Evolutionary conservation across 2,329 filamentous ascomycete species (phyloP), one percentile per base, ranked within the genome.

Genomic region (Drechslerella dactyloides): DNA sequence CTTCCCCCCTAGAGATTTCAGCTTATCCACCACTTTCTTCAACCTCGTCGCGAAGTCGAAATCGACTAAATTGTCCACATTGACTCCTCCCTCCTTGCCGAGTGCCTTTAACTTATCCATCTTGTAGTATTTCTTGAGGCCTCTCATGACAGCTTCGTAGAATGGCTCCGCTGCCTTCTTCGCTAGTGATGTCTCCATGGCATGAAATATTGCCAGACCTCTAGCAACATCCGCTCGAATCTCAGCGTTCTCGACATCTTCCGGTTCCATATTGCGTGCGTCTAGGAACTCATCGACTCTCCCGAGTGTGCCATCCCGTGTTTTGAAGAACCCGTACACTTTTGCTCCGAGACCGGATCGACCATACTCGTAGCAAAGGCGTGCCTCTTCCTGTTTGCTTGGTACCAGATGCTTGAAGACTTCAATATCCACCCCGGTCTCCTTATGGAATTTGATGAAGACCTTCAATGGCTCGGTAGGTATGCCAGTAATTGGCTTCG

Each of bases 231-330:
- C 72, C 1, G 72, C 74, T 58, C 74, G 63, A 5, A 76, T 75
- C 33, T 4, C 15, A 23, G 56, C 6, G 44, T 75, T 42, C 42
- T 76, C 75, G 21, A 74, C 72, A 61, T 76, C 75, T 51, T 74
- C 74, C 15, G 69, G 60, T 58, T 74, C 53, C 65, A 75, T 24
- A 54, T 69, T 75, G 10, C 72, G 74, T 40, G 74, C 73, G 62
- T 75, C 70, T 24, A 75, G 44, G 19, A 73, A 76, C 54, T 76
- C 75, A 21, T 76, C 75, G 23, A 75, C 19, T 30, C 75, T 63
- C 30, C 75, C 75, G 1, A 73, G 55, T 6, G 59, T 65, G 17
- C 74, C 75, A 59, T 76, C 74, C 21, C 73, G 42, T 44, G 75
- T 75, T 48, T 73, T 48, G 44, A 75, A 76, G 44, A 74, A 70